phyloP scores from a whole-genome alignment of 176 grass and related monocot genomes.

The Carex myosuroides region DNA sequence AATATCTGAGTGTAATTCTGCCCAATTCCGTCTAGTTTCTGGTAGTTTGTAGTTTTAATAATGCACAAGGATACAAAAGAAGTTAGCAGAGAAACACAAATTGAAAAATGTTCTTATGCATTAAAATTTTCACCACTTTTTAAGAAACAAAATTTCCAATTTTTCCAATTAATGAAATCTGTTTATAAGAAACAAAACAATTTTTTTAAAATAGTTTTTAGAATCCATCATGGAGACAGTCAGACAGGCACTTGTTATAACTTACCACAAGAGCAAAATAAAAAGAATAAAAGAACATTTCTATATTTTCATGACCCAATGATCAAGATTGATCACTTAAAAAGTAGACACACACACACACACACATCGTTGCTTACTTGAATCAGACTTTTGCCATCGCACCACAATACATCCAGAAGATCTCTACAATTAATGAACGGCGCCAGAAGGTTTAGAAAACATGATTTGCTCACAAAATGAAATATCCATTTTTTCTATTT shows the following conservation, averaged over 20 bases:
- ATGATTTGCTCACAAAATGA: neutral
- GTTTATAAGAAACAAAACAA: neutral
- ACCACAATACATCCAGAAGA: neutral
- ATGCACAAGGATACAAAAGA: neutral
- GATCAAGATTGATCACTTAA: neutral
- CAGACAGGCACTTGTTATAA: neutral
- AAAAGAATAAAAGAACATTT: neutral
- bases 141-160: too few relatives aligned
- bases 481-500: neutral
- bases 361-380: neutral
- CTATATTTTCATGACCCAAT: neutral
- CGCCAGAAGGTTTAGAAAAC: neutral
- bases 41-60: neutral
- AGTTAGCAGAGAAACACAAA: neutral
- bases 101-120: neutral
- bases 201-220: too few relatives aligned
- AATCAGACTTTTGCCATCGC: neutral
- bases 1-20: neutral
- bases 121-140: neutral
- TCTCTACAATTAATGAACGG: neutral
- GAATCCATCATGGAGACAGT: too few relatives aligned
- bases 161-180: neutral
- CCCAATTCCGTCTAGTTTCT: slow-evolving; percentile 4
- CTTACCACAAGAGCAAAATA: neutral
- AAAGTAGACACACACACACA: neutral